These are phyloP conservation scores for Calonectria ilicicola DNA, from an alignment of 2,329 filamentous ascomycete species.

Conservation along the genomic window DNA sequence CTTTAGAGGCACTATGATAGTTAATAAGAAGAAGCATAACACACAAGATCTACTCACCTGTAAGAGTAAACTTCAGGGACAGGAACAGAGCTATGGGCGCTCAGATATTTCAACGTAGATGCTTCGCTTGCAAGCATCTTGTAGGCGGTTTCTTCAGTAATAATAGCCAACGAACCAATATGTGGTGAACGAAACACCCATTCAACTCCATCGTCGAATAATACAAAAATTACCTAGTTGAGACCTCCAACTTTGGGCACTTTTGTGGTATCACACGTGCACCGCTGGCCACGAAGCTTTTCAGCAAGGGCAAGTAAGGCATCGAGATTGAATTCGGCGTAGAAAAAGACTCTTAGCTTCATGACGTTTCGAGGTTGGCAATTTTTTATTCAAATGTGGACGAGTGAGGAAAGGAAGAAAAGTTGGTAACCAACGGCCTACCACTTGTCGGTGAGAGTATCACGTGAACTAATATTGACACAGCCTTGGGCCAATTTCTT, in stretches of 20 bases:
- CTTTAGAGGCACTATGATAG: slow-evolving; percentile 19
- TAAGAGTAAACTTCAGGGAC: slow-evolving; percentile 40
- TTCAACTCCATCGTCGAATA: slow-evolving; percentile 36
- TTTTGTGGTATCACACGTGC: slow-evolving; percentile 24
- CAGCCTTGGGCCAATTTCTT: no score
- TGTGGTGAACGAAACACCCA: slow-evolving; percentile 37
- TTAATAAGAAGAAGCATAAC: slow-evolving; percentile 1
- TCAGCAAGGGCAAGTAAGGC: slow-evolving; percentile 34
- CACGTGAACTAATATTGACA: no score
- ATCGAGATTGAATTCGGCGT: slow-evolving; percentile 28
- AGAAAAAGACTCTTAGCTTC: neutral
- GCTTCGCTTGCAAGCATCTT: slow-evolving; percentile 41
- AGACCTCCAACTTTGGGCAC: slow-evolving; percentile 30
- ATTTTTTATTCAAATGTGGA: no score
- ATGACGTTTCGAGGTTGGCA: no score
- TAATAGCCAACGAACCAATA: neutral
- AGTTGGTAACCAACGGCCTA: no score
- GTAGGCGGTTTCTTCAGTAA: slow-evolving; percentile 27
- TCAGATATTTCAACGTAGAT: slow-evolving; percentile 35
- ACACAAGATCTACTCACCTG: slow-evolving; percentile 26
- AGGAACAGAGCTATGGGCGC: slow-evolving; percentile 30
- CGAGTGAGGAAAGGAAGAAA: no score
- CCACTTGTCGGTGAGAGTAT: no score
- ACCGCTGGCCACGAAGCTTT: slow-evolving; percentile 29
- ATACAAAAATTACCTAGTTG: slow-evolving; percentile 38